Evolutionary conservation across 2,329 filamentous ascomycete genomes (phyloP), one percentile per base, ranked within the genome.

Genomic region (Sphaerulina populicola): DNA sequence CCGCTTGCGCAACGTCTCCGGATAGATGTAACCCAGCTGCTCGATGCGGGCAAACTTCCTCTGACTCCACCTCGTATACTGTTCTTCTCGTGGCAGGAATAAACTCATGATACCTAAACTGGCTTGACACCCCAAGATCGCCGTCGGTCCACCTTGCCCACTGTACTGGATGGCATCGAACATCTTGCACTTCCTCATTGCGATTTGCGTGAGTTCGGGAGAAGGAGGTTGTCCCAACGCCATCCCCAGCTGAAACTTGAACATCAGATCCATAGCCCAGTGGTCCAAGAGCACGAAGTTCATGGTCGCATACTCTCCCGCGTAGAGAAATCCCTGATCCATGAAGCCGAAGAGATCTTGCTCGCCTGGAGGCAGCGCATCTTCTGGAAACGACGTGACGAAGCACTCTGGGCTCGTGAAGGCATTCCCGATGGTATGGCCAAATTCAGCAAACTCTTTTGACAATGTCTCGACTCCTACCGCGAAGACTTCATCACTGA

Each of bases 31-130:
- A 36, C 90, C 90, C 64, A 82, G 73, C 53, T 77, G 77, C 69
- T 97, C 91, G 41, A 94, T 75, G 47, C 79, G 71, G 14, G 88
- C 88, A 66, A 94, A 82, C 67, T 86, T 91, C 60, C 78, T 77
- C 54, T 88, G 81, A 57, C 83, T 77, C 90, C 90, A 97, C 74
- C 82, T 81, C 8, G 80, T 79, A 64, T 94, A 82, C 57, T 75
- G 80, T 23, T 73, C 64, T 54, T 94, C 86, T 56, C 81, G 82
- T 0, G 86, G 88, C n/a, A 96, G 70, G 63, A 93, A 93, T 46
- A 95, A 72, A 9, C 80, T 78, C 1, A 86, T 81, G 52, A 96
- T 83, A 0, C 82, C 84, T 33, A 97, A 71, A 59, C 80, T 82
- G 10, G 87, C 81, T 64, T 94, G 88, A 38, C 86, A 79, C 38